Base-by-base conservation (phyloP, 1,284 basidiomycete genomes). In the Pseudozyma tsukubaensis region DNA sequence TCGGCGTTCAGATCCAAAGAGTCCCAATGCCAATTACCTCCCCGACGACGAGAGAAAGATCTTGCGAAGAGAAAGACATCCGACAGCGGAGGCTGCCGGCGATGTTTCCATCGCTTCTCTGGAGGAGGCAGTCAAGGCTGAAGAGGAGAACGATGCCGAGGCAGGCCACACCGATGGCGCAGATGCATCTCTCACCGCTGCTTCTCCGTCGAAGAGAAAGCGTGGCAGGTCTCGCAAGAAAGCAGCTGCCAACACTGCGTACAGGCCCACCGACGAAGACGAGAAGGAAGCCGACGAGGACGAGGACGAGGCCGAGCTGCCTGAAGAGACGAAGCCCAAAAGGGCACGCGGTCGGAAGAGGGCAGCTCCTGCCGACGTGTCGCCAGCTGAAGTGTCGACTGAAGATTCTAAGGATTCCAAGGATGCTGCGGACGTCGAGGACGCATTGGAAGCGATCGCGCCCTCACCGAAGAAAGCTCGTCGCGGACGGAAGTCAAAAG, bases 11-110 rank as follows among this genome's bases (percentile, higher is more conserved):
- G 61, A 69, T 51, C 61, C 71, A 21, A 50, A 18, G 21, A 69
- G 58, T 37, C 50, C 71, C n/a, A 57, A 69, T 12, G 71, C 71
- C 34, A 58, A 73, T 48, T 73, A 68, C 43, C 54, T 73, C 29
- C 71, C 71, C 4, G 65, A 73, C 9, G 61, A 73, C 3, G 71
- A 73, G 43, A 55, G 71, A 32, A 53, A 56, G 51, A 45, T 44
- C 16, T 34, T 73, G 39, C 36, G 42, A 8, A 48, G 47, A 21
- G 58, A 65, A 12, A 55, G 71, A 42, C 65, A 73, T 49, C 53
- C 60, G n/a, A 29, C 50, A 19, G 44, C 45, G 10, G 16, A 13
- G n/a, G 39, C 24, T 37, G 18, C 42, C 10, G 65, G 61, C 1
- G 48, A 68, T n/a, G 19, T 60, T 13, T 73, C 71, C 7, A 69